phyloP scores from a whole-genome alignment of 2,329 filamentous ascomycete genomes.

The Thielaviopsis punctulata region DNA sequence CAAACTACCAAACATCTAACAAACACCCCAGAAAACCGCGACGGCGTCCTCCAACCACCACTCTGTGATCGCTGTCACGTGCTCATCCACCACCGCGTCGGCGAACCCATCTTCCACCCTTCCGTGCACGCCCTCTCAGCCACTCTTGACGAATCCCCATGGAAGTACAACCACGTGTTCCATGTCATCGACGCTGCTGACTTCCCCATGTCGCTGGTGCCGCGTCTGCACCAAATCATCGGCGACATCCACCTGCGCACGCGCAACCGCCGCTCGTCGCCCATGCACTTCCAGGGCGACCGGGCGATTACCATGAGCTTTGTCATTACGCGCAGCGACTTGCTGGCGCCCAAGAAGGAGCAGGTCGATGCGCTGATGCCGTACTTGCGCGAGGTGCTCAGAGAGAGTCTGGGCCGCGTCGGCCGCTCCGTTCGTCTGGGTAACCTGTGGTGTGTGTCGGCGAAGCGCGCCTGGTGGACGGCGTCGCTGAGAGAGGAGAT shows the following conservation, averaged over 20 bases:
- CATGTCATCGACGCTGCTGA: constrained; percentile 91
- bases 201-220: constrained; percentile 85
- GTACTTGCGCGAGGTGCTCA: constrained; percentile 59
- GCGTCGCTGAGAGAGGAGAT: constrained; percentile 72
- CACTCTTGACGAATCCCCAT: constrained; percentile 74
- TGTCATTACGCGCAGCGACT: constrained; percentile 74
- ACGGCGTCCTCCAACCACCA: constrained; percentile 26
- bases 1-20: background rate
- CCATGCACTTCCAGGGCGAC: constrained; percentile 46
- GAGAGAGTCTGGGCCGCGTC: constrained; percentile 52
- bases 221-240: constrained; percentile 53
- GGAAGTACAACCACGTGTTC: constrained; percentile 86
- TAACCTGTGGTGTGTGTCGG: constrained; percentile 73
- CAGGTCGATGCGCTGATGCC: constrained; percentile 79
- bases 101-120: constrained; percentile 58
- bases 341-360: constrained; percentile 67
- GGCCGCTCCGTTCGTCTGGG: constrained; percentile 63
- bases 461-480: constrained; percentile 82
- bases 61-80: constrained; percentile 80
- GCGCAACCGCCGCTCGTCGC: constrained; percentile 59
- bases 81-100: constrained; percentile 57
- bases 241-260: constrained; percentile 58
- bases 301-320: constrained; percentile 69
- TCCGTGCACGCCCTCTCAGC: constrained; percentile 64
- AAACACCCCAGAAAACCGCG: constrained; percentile 1